Base-by-base conservation (phyloP, 169 alveolate genomes). In the Babesia ovata region DNA sequence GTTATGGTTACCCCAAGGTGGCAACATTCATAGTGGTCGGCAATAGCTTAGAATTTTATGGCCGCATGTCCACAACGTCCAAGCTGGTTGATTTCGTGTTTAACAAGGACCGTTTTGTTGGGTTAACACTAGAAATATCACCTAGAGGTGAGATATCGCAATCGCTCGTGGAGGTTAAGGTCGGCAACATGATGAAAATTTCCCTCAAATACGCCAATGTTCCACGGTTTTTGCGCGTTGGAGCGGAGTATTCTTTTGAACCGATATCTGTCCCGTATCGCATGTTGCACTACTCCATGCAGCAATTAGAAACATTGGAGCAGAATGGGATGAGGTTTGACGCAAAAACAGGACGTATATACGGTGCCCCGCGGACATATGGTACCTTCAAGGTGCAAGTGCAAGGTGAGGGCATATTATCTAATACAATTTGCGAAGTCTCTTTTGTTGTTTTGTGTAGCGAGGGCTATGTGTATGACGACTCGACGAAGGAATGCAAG, bases 121-220 rank as follows among this genome's bases (percentile, higher is more conserved):
- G 74, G 7, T 33, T 79, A 62, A 56, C 70, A 22, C 29, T 28
- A 0, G 52, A 58, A 17, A 58, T 70, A 8, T 58, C 70, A 26
- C 56, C 42, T 16, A 33, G 36, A 21, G 78, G 65, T 21, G 77
- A 79, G 56, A 57, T 79, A 26, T 58, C 84, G 4, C 84, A 79
- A n/a, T 70, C 53, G 26, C 10, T 79, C 21, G 26, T 72, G 12
- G 81, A 79, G 65, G 53, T 63, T 28, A 70, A 53, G 14, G 45
- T 65, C 63, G 58, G 22, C 21, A 52, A 56, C 62, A 16, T 79
- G 22, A 21, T 71, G 8, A 50, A 22, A 19, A 42, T 28, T 0
- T 0, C 62, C 28, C 61, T 79, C 46, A 3, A 26, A 17, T 79
- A 79, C 57, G 71, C 78, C 24, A 29, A 39, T 21, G 12, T 70